Conservation (phyloP, 2,329 filamentous ascomycete genomes). For the Paecilomyces niveus region DNA sequence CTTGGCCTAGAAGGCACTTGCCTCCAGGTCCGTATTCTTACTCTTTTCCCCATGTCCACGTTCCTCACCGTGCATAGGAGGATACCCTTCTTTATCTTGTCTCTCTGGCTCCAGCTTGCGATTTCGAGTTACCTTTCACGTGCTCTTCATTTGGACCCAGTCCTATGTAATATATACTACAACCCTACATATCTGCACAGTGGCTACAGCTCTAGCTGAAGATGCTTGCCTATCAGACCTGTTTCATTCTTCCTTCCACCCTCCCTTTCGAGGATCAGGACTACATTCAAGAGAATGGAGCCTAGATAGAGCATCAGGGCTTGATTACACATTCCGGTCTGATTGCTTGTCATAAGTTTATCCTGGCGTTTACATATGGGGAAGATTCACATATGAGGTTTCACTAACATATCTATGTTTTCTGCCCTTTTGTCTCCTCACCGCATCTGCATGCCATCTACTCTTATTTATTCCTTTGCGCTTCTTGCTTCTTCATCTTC, state of each 20-base stretch:
- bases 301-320: not conserved
- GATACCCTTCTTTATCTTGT: not conserved
- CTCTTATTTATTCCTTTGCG: not conserved
- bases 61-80: not conserved
- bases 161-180: not conserved
- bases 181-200: not conserved
- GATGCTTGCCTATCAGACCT: not conserved
- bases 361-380: not conserved
- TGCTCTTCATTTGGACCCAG: not conserved
- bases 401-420: not conserved
- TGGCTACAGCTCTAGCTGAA: not conserved
- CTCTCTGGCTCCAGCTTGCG: not conserved
- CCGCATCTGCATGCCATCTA: not conserved
- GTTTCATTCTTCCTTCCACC: not conserved
- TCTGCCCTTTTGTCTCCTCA: not conserved
- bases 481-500: not conserved
- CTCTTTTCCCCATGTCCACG: not conserved
- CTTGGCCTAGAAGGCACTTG: not conserved
- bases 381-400: not conserved
- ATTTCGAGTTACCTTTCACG: not conserved
- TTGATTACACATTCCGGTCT: not conserved
- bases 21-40: not conserved
- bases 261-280: not conserved
- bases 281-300: not conserved
- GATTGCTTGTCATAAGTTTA: not conserved